These are phyloP conservation scores for Citrus unshiu DNA, from an alignment of 345 rosid genomes.

Conservation along the genomic window DNA sequence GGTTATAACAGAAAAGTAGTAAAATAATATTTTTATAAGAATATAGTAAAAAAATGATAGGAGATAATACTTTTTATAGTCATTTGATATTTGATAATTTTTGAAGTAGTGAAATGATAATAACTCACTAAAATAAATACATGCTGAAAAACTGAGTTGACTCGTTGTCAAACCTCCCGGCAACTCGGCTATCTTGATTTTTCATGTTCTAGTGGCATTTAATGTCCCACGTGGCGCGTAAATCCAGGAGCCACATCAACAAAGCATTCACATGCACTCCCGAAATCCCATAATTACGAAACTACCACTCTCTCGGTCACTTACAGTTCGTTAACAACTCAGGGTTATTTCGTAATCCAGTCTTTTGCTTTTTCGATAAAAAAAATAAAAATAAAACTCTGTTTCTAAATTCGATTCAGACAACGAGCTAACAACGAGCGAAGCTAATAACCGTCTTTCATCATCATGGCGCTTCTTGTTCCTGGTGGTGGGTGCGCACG, in stretches of 20 bases:
- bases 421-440: too few species aligned
- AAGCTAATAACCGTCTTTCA: neutral
- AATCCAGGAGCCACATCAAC: neutral
- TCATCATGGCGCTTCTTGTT: constrained; percentile 42
- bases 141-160: too few species aligned
- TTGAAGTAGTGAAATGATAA: too few species aligned
- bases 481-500: constrained; percentile 36
- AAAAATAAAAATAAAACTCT: too few species aligned
- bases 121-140: too few species aligned
- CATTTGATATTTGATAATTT: too few species aligned
- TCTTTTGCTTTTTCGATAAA: neutral
- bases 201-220: neutral
- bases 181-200: neutral
- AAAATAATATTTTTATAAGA: too few species aligned
- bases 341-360: neutral
- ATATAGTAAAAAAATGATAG: rapidly evolving
- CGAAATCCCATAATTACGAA: neutral
- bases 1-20: rapidly evolving
- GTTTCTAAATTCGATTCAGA: neutral
- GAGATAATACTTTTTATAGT: too few species aligned
- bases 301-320: neutral
- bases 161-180: neutral
- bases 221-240: neutral
- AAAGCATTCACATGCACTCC: neutral
- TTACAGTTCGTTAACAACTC: neutral